A percentile compares a stretch with the other conserved stretches of the same genome.
phyloP scores from a whole-genome alignment of 2,329 filamentous ascomycete species.

The Curvularia hawaiiensis region DNA sequence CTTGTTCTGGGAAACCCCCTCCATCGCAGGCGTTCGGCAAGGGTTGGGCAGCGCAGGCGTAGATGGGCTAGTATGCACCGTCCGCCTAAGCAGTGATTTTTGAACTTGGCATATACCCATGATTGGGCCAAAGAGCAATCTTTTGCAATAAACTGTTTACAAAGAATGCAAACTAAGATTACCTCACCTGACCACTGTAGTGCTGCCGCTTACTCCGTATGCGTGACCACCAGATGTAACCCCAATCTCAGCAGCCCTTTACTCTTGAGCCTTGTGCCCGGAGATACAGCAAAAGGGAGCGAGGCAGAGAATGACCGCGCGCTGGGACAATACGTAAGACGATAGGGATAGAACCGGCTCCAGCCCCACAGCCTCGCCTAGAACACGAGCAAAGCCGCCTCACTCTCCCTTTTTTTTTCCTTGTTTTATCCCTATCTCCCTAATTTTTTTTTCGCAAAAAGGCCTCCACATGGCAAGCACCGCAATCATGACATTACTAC shows the following conservation, averaged over 20 bases:
- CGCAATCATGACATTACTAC: not conserved
- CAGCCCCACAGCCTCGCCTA: slow-evolving; percentile 13
- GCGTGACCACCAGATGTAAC: not conserved
- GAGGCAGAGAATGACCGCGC: not conserved
- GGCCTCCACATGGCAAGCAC: not conserved
- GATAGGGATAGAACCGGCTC: not conserved
- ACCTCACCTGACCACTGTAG: slow-evolving; percentile 1
- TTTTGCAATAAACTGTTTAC: not conserved
- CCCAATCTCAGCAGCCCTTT: not conserved
- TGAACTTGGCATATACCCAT: not conserved
- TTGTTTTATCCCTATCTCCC: not conserved
- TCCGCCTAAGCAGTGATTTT: not conserved
- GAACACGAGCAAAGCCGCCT: slow-evolving; percentile 7
- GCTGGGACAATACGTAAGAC: slow-evolving; percentile 6
- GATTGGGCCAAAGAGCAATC: not conserved
- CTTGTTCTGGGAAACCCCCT: not conserved
- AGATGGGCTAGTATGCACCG: slow-evolving; percentile 4
- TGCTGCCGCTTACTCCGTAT: too few species aligned
- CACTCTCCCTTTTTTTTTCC: slow-evolving; percentile 2
- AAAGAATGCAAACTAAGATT: not conserved
- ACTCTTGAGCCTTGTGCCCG: not conserved
- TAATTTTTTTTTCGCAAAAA: not conserved
- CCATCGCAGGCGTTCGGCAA: slow-evolving; percentile 11
- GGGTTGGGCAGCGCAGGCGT: not conserved
- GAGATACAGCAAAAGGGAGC: not conserved